These are phyloP conservation scores for Talaromyces sp. DNA, from an alignment of 2,329 filamentous ascomycete genomes.

Conservation along the genomic window DNA sequence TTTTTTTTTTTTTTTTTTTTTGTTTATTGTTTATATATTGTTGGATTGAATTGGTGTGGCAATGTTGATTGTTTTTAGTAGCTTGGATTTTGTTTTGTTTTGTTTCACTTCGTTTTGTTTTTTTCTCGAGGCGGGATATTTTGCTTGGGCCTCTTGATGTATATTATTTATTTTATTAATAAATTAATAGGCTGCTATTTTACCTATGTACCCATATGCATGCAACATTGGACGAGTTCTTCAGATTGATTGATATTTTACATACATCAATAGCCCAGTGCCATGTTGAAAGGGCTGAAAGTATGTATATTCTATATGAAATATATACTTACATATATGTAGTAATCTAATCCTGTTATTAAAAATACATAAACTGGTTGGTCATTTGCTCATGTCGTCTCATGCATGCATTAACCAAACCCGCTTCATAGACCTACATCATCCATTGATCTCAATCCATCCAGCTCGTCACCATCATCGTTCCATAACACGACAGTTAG, in stretches of 20 bases:
- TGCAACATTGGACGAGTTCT: too few species aligned
- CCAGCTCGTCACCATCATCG: background rate
- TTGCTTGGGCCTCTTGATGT: background rate
- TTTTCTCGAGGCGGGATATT: background rate
- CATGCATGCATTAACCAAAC: background rate
- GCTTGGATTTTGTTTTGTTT: background rate
- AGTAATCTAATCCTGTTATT: background rate
- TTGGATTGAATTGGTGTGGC: background rate
- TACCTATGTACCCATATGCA: too few species aligned
- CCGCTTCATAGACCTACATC: background rate
- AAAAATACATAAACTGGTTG: background rate
- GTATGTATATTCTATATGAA: too few species aligned
- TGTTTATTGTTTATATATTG: background rate
- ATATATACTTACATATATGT: too few species aligned
- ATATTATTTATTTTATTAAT: background rate
- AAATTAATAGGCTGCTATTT: background rate
- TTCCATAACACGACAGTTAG: background rate
- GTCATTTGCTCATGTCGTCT: background rate
- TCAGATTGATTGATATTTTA: too few species aligned
- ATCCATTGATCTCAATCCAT: background rate
- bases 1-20: background rate
- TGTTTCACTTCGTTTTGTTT: background rate
- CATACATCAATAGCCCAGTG: too few species aligned
- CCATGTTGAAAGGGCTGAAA: too few species aligned
- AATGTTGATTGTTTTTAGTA: background rate